Evolutionary conservation across 495 filamentous ascomycete species (phyloP), one percentile per base, ranked within the genome.

Genomic region (Podospora tetraspora): DNA sequence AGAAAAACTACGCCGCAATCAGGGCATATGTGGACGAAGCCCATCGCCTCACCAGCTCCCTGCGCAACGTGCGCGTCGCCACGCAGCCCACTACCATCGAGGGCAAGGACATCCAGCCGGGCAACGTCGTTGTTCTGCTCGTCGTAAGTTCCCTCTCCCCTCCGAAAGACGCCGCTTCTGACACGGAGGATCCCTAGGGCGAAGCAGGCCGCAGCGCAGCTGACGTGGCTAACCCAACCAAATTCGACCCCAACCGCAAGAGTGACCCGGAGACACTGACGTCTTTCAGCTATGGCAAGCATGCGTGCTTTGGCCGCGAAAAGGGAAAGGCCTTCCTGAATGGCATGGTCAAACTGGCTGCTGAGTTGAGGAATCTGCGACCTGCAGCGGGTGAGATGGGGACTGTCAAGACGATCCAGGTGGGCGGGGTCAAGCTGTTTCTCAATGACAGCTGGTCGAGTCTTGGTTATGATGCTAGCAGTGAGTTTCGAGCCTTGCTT

Each of bases 371-470:
- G 69, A 64, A 75, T 32, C 70, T 80, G 10, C 74, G 77, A 9
- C 76, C 75, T 13, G 78, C 78, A 10, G 77, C 78, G 13, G 78
- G 78, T 43, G 71, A 74, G 70, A 78, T 78, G 76, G 78, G 77
- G 8, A 29, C 64, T 57, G 70, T 78, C 60, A 79, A 77, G 74
- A 75, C 73, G 0, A 77, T 80, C 66, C 70, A 64, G 12, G 66
- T 79, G 52, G 76, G 74, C 57, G 57, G 66, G 6, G 71, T 78
- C 69, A 75, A 75, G 66, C 69, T 70, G 32, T 78, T 75, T 66
- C 73, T 80, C 56, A 79, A 80, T 32, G 77, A 80, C 52, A 80
- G 74, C 64, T 80, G 78, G 78, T 78, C 75, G n/a, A 78, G 75
- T 30, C 70, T 80, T 23, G 71, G 70, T 29, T 79, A 77, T 62